phyloP scores from a whole-genome alignment of 495 filamentous ascomycete genomes.

The Penicillium herquei region DNA sequence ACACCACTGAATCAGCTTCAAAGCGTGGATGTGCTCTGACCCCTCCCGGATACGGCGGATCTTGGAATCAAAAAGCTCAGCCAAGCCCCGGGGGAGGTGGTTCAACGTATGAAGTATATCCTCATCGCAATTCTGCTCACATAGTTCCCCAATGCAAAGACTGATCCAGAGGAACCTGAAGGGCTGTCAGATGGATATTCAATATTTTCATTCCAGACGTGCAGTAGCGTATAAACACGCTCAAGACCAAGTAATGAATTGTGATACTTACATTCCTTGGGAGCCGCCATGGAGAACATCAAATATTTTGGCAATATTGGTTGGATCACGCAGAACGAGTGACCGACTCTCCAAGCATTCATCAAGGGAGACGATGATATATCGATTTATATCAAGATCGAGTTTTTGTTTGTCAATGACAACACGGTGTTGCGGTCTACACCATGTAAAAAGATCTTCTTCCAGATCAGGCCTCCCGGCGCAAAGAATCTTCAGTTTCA shows the following conservation, averaged over 20 bases:
- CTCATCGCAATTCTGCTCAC: conserved; percentile 29
- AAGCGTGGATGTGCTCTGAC: conserved; percentile 5
- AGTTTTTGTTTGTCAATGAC: conserved; percentile 3
- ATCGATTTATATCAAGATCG: conserved; percentile 22
- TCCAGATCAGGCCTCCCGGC: conserved; percentile 11
- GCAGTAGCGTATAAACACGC: too few relatives aligned
- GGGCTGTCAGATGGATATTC: too few relatives aligned
- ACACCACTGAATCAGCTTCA: conserved; percentile 23
- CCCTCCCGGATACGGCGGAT: conserved; percentile 16
- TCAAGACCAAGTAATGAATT: too few relatives aligned
- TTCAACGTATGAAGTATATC: conserved; percentile 30
- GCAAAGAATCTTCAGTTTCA: conserved; percentile 5
- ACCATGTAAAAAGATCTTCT: background rate
- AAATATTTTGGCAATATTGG: conserved; percentile 4
- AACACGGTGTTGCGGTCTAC: conserved; percentile 2
- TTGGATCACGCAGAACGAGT: conserved; percentile 6
- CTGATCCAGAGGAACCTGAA: conserved; percentile 41
- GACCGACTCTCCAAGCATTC: background rate
- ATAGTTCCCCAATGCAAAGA: conserved; percentile 35
- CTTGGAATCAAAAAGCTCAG: conserved; percentile 28
- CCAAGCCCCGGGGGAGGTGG: conserved; percentile 28
- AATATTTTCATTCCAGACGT: too few relatives aligned
- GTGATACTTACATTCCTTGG: conserved; percentile 23
- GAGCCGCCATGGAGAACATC: conserved; percentile 12
- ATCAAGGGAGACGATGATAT: conserved; percentile 12